Evolutionary conservation across 148 eudicot species (phyloP).

Genomic region (Amaranthus palmeri): DNA sequence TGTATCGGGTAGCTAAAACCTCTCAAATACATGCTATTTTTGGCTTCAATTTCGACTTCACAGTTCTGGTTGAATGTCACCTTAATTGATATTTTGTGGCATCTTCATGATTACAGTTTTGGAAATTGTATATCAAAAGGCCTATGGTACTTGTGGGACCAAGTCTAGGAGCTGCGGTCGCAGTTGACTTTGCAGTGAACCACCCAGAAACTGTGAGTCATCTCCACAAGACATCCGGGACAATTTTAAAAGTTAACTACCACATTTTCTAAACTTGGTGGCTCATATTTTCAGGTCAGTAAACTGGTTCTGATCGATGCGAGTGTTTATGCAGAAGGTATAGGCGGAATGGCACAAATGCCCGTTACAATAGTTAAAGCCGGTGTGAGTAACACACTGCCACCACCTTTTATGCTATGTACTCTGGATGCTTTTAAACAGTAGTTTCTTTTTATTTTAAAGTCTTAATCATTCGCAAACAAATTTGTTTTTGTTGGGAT

Average conservation of each 20-base stretch:
- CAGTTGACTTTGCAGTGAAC: slow-evolving; percentile 73
- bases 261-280: not conserved
- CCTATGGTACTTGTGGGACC: slow-evolving; percentile 93
- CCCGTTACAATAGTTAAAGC: slow-evolving; percentile 60
- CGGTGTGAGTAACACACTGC: slow-evolving; percentile 45
- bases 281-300: slow-evolving; percentile 53
- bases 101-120: slow-evolving; percentile 40
- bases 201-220: slow-evolving; percentile 78
- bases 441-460: not conserved
- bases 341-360: slow-evolving; percentile 51
- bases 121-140: slow-evolving; percentile 73
- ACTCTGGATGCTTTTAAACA: not conserved
- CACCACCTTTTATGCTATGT: not conserved
- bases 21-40: not conserved
- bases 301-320: slow-evolving; percentile 83
- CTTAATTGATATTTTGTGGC: not conserved
- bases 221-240: not conserved
- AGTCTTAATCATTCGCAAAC: not conserved
- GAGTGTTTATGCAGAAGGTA: slow-evolving; percentile 85
- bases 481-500: too few relatives aligned
- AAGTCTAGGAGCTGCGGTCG: slow-evolving; percentile 92
- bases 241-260: not conserved
- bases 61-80: not conserved
- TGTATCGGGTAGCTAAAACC: slow-evolving; percentile 57
- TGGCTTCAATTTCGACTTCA: not conserved